A percentile compares a stretch with the other conserved stretches of the same genome.
These are phyloP conservation scores for Pseudogymnoascus sp. DNA, from an alignment of 2,329 filamentous ascomycete genomes.

Conservation along the genomic window DNA sequence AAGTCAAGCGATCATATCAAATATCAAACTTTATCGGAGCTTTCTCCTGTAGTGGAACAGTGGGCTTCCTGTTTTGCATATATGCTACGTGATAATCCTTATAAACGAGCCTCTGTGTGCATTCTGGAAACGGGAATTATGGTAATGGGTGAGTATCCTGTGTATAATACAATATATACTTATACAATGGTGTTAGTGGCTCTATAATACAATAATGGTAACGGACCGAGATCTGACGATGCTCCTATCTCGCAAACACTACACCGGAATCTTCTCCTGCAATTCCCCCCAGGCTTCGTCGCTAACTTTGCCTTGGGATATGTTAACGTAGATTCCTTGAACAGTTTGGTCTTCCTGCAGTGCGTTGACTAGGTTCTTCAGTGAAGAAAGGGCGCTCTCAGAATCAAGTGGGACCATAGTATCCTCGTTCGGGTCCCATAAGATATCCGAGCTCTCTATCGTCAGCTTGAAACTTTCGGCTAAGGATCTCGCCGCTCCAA, in stretches of 20 bases:
- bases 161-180: neutral
- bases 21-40: neutral
- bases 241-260: slow-evolving; percentile 7
- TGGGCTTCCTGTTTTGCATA: neutral
- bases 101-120: neutral
- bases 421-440: slow-evolving; percentile 79
- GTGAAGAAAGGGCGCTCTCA: slow-evolving; percentile 44
- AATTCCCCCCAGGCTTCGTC: slow-evolving; percentile 50
- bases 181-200: neutral
- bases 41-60: neutral
- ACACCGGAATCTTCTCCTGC: slow-evolving; percentile 44
- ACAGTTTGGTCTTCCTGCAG: slow-evolving; percentile 65
- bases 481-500: slow-evolving; percentile 57
- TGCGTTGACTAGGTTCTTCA: slow-evolving; percentile 53
- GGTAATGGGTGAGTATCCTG: neutral
- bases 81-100: neutral
- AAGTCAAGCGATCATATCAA: neutral
- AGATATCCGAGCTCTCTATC: slow-evolving; percentile 68
- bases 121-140: neutral
- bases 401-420: slow-evolving; percentile 60
- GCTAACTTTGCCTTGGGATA: slow-evolving; percentile 41
- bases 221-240: neutral
- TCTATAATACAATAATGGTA: neutral
- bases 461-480: slow-evolving; percentile 56
- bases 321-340: slow-evolving; percentile 73